Conservation (phyloP, 2,329 filamentous ascomycete species). For the Trichoderma atrobrunneum region DNA sequence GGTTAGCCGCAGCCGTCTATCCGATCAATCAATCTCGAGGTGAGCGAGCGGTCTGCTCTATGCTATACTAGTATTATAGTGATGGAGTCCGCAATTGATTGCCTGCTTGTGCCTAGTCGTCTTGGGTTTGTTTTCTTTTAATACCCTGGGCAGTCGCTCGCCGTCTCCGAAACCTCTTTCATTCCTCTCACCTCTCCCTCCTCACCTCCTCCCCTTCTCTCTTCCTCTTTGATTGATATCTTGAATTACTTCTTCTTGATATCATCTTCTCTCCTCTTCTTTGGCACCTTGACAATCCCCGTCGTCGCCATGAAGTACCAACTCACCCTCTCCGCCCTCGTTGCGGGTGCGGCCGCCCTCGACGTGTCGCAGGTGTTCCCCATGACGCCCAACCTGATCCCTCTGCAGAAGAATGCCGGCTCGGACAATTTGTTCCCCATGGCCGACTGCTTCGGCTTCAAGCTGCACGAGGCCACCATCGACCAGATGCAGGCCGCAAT, state of each 20-base stretch:
- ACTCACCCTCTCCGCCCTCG: conserved; percentile 26
- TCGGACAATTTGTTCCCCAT: conserved; percentile 55
- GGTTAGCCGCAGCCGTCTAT: conserved; percentile 12
- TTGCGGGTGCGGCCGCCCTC: conserved; percentile 16
- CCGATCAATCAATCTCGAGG: neutral
- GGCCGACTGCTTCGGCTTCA: conserved; percentile 57
- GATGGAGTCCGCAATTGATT: neutral
- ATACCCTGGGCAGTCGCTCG: neutral
- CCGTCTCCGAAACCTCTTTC: neutral
- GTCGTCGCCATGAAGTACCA: conserved; percentile 24
- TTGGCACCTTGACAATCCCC: neutral
- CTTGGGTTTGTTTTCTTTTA: neutral
- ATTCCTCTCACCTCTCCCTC: neutral
- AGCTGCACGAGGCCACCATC: conserved; percentile 67
- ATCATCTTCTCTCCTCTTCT: neutral
- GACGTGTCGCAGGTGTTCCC: conserved; percentile 15
- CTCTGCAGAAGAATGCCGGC: conserved; percentile 36
- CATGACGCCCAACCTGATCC: conserved; percentile 32
- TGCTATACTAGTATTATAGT: neutral
- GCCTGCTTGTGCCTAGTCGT: neutral
- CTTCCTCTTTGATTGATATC: neutral
- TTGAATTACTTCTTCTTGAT: neutral
- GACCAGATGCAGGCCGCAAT: conserved; percentile 63
- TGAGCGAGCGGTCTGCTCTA: neutral
- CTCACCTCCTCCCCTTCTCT: neutral